Base-by-base conservation (phyloP, 495 filamentous ascomycete genomes). In the Aspergillus sparsus region DNA sequence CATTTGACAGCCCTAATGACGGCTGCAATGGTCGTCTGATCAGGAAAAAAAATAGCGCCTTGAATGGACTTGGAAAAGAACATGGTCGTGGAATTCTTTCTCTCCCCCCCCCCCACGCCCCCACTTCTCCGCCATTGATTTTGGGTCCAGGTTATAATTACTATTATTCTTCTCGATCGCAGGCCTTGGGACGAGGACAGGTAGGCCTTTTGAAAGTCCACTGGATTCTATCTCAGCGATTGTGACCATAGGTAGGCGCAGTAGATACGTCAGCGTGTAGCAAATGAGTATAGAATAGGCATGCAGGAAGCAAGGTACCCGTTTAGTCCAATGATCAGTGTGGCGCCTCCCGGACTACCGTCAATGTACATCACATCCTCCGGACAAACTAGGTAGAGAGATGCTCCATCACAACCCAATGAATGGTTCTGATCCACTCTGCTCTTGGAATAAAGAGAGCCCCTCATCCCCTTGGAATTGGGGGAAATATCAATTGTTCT, bases 21-120 rank as follows among this genome's bases (percentile, higher is more conserved):
- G 61, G 58, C 18, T 34, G 34, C 21, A 36, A 31, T 56, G 74
- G 74, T 77, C 74, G 71, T 74, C 71, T 75, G 74, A 77, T 75
- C 74, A 77, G 65, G 74, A 75, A 73, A 74, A 72, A 70, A 68
- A 63, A 60, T 33, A 57, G 31, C 32, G 50, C 31, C 60, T 57
- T 51, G 60, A 63, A 56, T 35, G 41, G 46, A 56, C 27, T 36
- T 52, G 47, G 49, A 32, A 57, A 45, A 33, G 49, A 47, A 55
- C 53, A 57, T 46, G 55, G 36, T 41, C 45, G 37, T 15, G 50
- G 46, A 27, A 27, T 27, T 27, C 21, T 27, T 27, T 27, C 21
- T 27, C 21, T 3, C 21, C 51, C 52, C 36, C 55, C 60, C 57
- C 63, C 67, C 67, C 64, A 66, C 64, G 60, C 64, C 64, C 64